Evolutionary conservation across 2,329 filamentous ascomycete species (phyloP).

Genomic region (Dryadomyces sulphureus): DNA sequence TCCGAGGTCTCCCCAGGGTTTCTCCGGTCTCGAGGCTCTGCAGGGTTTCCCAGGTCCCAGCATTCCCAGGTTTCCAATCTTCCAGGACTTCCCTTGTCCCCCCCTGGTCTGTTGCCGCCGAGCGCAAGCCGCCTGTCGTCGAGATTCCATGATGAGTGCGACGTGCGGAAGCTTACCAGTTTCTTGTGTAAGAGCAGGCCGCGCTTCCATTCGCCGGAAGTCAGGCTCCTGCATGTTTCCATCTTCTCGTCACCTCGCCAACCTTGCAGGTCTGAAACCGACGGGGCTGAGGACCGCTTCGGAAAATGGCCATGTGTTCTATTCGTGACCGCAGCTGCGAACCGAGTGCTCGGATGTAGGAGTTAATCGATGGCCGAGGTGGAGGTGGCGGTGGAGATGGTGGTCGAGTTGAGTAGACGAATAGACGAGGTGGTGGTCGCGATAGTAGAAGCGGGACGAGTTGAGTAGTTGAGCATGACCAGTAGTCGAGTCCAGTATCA

Average conservation of each 20-base stretch:
- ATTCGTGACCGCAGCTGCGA: neutral
- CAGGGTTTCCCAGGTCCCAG: no score
- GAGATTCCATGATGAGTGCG: neutral
- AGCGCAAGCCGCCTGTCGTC: neutral
- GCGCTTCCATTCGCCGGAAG: neutral
- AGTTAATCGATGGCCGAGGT: neutral
- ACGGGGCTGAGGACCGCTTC: neutral
- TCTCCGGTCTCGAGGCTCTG: no score
- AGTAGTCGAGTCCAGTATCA: no score
- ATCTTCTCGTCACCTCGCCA: neutral
- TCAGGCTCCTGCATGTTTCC: neutral
- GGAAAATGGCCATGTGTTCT: neutral
- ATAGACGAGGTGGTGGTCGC: no score
- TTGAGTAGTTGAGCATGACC: no score
- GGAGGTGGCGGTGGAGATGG: no score
- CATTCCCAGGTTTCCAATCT: neutral
- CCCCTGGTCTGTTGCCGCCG: neutral
- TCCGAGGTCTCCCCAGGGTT: no score
- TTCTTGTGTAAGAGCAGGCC: neutral
- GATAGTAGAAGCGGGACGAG: no score
- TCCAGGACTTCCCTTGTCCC: no score
- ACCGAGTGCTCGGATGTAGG: neutral
- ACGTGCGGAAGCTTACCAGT: neutral
- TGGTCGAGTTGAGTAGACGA: no score
- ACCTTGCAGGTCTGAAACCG: slow-evolving; percentile 1